Evolutionary conservation across 2,329 filamentous ascomycete species (phyloP).

Genomic region (Aureobasidium sp.): DNA sequence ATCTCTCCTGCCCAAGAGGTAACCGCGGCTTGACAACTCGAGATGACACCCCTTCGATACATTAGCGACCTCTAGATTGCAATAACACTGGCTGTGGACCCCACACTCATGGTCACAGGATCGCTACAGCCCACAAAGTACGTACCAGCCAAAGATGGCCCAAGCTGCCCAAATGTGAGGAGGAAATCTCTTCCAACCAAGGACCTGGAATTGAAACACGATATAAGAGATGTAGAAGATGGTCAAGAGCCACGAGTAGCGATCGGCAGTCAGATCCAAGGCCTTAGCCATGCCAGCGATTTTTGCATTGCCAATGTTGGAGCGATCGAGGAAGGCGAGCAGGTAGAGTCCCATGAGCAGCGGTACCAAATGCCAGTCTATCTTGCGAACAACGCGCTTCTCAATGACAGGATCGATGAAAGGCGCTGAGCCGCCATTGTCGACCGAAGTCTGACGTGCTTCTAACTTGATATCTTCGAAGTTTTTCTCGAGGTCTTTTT

Average conservation of each 20-base stretch:
- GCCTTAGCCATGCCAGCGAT: constrained; percentile 49
- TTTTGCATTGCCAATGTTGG: constrained; percentile 39
- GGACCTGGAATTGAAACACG: constrained; percentile 34
- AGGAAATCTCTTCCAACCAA: constrained; percentile 23
- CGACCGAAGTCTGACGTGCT: constrained; percentile 4
- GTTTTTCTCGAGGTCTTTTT: constrained; percentile 12
- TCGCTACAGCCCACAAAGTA: background rate
- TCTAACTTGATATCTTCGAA: constrained; percentile 1
- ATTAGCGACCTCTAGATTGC: background rate
- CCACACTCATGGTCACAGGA: background rate
- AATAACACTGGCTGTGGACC: background rate
- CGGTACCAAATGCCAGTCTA: constrained; percentile 27
- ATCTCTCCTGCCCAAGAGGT: constrained; percentile 38
- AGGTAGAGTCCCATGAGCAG: constrained; percentile 29
- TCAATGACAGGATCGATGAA: constrained; percentile 16
- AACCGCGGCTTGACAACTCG: constrained; percentile 33
- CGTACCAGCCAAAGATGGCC: constrained; percentile 19
- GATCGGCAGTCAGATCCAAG: constrained; percentile 40
- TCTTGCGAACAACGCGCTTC: constrained; percentile 27
- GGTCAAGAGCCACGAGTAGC: constrained; percentile 46
- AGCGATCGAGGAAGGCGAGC: constrained; percentile 27
- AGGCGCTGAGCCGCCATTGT: background rate
- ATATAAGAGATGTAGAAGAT: constrained; percentile 49
- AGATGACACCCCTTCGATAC: constrained; percentile 35
- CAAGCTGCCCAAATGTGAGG: constrained; percentile 28